These are phyloP conservation scores for Colletotrichum melonis DNA, from an alignment of 2,329 filamentous ascomycete genomes.

Conservation along the genomic window DNA sequence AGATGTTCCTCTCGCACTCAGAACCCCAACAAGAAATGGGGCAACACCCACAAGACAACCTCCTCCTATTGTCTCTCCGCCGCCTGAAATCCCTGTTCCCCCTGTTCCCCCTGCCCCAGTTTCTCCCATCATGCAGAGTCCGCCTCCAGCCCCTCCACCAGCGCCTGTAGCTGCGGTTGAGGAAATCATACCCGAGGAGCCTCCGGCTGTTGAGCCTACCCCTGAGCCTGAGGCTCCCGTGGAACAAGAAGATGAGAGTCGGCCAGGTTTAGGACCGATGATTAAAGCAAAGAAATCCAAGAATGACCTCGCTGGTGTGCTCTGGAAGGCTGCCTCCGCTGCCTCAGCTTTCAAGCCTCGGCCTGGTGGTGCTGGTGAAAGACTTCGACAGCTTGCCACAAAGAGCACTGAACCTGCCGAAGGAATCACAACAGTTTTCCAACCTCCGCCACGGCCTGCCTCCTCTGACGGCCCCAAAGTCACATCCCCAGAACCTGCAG, in stretches of 20 bases:
- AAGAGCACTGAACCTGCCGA: constrained; percentile 58
- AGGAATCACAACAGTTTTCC: constrained; percentile 89
- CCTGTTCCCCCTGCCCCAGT: constrained; percentile 25
- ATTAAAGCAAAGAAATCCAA: constrained; percentile 82
- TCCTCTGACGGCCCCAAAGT: constrained; percentile 49
- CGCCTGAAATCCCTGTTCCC: constrained; percentile 20
- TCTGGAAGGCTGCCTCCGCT: constrained; percentile 84
- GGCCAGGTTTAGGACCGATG: constrained; percentile 92
- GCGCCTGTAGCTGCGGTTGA: constrained; percentile 8
- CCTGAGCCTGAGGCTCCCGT: constrained; percentile 41
- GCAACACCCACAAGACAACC: constrained; percentile 20
- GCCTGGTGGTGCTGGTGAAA: constrained; percentile 86
- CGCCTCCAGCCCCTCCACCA: constrained; percentile 13
- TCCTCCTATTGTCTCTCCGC: constrained; percentile 13
- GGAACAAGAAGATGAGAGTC: constrained; percentile 51
- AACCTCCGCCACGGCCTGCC: constrained; percentile 72
- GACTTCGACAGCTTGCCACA: constrained; percentile 72
- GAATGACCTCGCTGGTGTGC: constrained; percentile 77
- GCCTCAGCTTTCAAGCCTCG: constrained; percentile 82
- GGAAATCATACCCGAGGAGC: constrained; percentile 25
- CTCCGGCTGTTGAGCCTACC: constrained; percentile 32
- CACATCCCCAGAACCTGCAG: constrained; percentile 39
- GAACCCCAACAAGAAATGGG: constrained; percentile 29
- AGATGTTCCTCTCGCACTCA: constrained; percentile 23
- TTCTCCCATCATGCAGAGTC: constrained; percentile 12